Base-by-base conservation (phyloP, 2,329 filamentous ascomycete genomes). In the Saccharata proteae region DNA sequence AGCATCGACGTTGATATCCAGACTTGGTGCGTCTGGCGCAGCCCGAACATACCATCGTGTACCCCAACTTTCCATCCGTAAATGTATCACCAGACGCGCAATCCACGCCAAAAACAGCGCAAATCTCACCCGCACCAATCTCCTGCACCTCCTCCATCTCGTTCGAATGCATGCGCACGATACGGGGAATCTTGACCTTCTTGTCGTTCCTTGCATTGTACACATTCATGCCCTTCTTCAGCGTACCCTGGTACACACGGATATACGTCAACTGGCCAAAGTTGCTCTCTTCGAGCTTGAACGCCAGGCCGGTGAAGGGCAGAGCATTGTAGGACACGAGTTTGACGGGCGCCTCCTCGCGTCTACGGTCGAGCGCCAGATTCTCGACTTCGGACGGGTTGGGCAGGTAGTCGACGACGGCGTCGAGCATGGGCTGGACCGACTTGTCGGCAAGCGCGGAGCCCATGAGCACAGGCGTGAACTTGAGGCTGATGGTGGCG, bases 101-200 rank as follows among this genome's bases (percentile, higher is more conserved):
- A 48, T 98, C 90, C 33, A 98, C 82, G 50, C 90, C 90, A 52
- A 98, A 98, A 37, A 98, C 90, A 38, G 90, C 90, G 54, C 90
- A 98, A 42, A 98, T 98, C 59, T 98, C 90, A 58, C 90, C 90
- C 32, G 90, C 88, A 31, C 86, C 84, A 40, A 98, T 80, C 57
- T 94, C 86, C 34, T 63, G 67, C 17, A 94, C 84, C 51, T 98
- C 90, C 58, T 98, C 90, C 88, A 98, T 93, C 52, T 98, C 90
- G 54, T 96, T 93, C 26, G 86, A 93, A 66, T 98, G 90, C 90
- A 98, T 98, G 40, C 90, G 84, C 40, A 98, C 90, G 48, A 98
- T 96, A 51, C 88, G 81, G 13, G 90, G 90, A 36, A 98, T 79
- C 60, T 92, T 86, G 53, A 98, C 80, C 66, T 88, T 94, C 70